Evolutionary conservation across 148 eudicot species (phyloP), one percentile per base, ranked within the genome.

Genomic region (Rhododendron kiyosumense): DNA sequence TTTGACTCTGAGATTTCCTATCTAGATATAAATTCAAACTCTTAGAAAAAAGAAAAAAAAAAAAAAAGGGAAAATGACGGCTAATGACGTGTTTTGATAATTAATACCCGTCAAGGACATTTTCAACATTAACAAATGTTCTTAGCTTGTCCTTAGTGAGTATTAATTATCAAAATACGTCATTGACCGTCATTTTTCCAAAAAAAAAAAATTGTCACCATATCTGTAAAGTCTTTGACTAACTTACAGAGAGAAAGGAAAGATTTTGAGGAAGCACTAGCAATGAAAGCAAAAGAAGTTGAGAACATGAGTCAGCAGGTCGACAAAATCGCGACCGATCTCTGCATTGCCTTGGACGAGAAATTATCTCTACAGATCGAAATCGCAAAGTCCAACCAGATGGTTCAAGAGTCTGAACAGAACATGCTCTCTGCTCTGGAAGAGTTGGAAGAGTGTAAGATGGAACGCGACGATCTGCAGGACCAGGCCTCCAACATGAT

Each of bases 361-460:
- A 92, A 91, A 88, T 78, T 86, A 83, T 89, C 87, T 43, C 88
- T 96, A 36, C 95, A 94, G 78, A 74, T 46, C 82, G 89, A 92
- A 86, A 86, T 90, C 59, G 91, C 91, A 82, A 84, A 89, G 41
- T 92, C 94, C 80, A 88, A 94, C 86, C 69, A 52, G 81, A 85
- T 84, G 74, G 88, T 92, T 15, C 88, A 92, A 78, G 92, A 90
- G 79, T 84, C 94, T 88, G 97, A 96, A 81, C 90, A 91, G 74
- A 93, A 93, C 78, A 79, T 96, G 43, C 81, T 90, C 79, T 89
- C 95, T 26, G 95, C 94, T 73, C 95, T 94, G 76, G 92, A 91
- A 14, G 81, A 92, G 84, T 86, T 96, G 85, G 86, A 95, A 51
- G 91, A 92, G 78, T 95, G 92, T 89, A 95, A 93, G 89, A 90